Conservation (phyloP, 2,329 filamentous ascomycete species). For the Hypomyces perniciosus region DNA sequence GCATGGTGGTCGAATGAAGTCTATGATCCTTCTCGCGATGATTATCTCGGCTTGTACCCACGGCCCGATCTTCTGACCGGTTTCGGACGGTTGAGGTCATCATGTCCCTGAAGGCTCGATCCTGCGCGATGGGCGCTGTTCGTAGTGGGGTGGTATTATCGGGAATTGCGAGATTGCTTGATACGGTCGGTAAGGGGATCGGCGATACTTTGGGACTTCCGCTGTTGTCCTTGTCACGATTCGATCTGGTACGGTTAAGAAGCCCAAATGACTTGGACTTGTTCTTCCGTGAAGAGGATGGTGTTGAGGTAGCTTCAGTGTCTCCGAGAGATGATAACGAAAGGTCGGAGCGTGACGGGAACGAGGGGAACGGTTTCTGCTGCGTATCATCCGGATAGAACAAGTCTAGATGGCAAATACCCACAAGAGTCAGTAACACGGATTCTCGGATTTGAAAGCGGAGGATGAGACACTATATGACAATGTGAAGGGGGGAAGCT, state of each 20-base stretch:
- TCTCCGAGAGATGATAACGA: conserved; percentile 47
- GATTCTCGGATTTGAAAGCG: conserved; percentile 2
- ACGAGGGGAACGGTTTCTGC: conserved; percentile 34
- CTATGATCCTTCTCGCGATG: conserved; percentile 40
- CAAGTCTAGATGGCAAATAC: conserved; percentile 16
- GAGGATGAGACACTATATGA: neutral
- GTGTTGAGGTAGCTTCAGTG: conserved; percentile 33
- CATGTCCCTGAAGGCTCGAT: conserved; percentile 62
- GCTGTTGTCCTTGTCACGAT: conserved; percentile 42
- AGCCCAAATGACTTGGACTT: conserved; percentile 52
- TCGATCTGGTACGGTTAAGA: conserved; percentile 46
- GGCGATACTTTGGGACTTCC: conserved; percentile 33
- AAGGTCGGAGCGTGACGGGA: conserved; percentile 46
- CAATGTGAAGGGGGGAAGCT: neutral
- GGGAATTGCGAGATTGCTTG: conserved; percentile 23
- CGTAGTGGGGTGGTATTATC: conserved; percentile 38
- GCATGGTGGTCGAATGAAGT: conserved; percentile 48
- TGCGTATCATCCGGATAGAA: conserved; percentile 26
- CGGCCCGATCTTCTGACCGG: conserved; percentile 64
- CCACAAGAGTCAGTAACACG: conserved; percentile 6
- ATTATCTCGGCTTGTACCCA: conserved; percentile 35
- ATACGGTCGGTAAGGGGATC: conserved; percentile 17
- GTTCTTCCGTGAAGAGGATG: conserved; percentile 37
- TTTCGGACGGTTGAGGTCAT: conserved; percentile 61
- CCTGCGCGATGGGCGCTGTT: conserved; percentile 58